These are phyloP conservation scores for Sarcocystis neurona DNA, from an alignment of 169 alveolate genomes.

Conservation along the genomic window DNA sequence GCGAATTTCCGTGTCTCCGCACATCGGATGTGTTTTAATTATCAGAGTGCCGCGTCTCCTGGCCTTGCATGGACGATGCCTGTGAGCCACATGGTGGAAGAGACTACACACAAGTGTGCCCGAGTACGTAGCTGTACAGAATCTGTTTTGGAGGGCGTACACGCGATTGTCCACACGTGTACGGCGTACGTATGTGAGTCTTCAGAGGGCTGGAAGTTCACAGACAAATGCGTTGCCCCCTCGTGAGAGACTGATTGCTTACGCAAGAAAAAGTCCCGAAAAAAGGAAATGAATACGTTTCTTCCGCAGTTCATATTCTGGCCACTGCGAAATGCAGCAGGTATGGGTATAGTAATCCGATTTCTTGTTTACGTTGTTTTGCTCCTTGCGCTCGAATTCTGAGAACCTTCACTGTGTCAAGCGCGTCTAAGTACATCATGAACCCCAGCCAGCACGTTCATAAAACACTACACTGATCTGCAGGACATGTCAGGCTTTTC, in stretches of 20 bases:
- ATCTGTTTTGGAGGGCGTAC: neutral
- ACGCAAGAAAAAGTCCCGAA: neutral
- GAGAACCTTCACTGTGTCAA: too few species aligned
- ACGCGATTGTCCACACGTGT: neutral
- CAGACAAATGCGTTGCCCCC: slow-evolving; percentile 56
- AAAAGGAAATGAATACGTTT: too few species aligned
- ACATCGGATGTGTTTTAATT: neutral
- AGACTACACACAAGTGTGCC: slow-evolving; percentile 40
- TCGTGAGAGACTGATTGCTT: neutral
- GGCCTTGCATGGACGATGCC: slow-evolving; percentile 43
- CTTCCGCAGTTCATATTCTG: slow-evolving; percentile 13
- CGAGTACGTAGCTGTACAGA: neutral
- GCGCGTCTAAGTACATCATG: too few species aligned
- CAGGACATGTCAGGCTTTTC: slow-evolving; percentile 52
- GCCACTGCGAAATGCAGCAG: slow-evolving; percentile 51
- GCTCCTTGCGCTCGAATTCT: too few species aligned
- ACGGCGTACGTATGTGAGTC: too few species aligned
- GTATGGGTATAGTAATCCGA: neutral
- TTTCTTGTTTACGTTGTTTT: too few species aligned
- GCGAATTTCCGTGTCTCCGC: neutral
- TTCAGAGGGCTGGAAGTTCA: slow-evolving; percentile 39
- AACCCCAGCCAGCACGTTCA: too few species aligned
- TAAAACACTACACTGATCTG: neutral
- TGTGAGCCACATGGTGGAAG: slow-evolving; percentile 44
- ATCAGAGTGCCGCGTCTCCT: slow-evolving; percentile 42